Evolutionary conservation across 169 alveolate genomes (phyloP).

Genomic region (Neospora caninum): DNA sequence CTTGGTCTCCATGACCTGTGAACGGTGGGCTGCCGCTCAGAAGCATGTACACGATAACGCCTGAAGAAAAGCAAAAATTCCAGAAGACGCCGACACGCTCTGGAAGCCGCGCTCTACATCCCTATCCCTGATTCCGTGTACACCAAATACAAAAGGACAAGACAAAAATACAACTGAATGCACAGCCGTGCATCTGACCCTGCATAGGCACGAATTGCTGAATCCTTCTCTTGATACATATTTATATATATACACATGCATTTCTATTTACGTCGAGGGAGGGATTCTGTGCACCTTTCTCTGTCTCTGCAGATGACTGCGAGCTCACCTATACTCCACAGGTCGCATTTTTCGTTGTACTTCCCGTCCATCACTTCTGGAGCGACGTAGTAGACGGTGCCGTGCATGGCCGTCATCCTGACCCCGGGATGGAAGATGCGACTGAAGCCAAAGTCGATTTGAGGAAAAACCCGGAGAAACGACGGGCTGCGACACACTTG

Average conservation of each 20-base stretch:
- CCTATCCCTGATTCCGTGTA: no score
- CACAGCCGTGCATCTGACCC: no score
- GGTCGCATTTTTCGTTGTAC: constrained; percentile 66
- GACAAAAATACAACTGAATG: no score
- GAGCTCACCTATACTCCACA: constrained; percentile 69
- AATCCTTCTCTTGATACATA: no score
- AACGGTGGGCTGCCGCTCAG: constrained; percentile 85
- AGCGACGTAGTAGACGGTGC: constrained; percentile 71
- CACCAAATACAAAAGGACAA: no score
- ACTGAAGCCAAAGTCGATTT: constrained; percentile 70
- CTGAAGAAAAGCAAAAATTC: background rate
- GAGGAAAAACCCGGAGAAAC: background rate
- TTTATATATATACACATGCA: no score
- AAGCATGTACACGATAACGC: constrained; percentile 76
- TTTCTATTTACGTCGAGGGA: no score
- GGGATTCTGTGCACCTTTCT: background rate
- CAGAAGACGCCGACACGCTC: no score
- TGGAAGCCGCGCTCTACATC: no score
- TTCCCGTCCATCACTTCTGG: constrained; percentile 73
- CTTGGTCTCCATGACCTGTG: constrained; percentile 84
- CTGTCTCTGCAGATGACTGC: background rate
- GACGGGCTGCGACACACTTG: no score
- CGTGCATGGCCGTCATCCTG: constrained; percentile 72
- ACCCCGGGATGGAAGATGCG: constrained; percentile 62
- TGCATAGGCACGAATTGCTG: no score